phyloP scores from a whole-genome alignment of 192 early-diverging fungal genomes.

The Linnemannia zychae region DNA sequence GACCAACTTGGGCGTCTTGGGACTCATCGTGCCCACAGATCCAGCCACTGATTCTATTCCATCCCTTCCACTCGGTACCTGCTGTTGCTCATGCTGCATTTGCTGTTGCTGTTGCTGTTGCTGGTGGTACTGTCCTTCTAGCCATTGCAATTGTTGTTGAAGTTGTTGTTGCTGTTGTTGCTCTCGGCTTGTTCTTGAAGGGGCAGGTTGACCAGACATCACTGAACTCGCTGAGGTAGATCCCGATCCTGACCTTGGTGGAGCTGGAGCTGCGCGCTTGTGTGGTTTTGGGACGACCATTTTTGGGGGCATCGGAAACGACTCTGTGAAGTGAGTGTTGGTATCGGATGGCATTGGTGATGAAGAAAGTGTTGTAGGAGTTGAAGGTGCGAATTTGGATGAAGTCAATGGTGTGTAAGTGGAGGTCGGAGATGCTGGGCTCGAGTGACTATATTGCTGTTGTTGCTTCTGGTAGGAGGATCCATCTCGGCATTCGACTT shows the following conservation, averaged over 20 bases:
- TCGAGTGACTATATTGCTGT: background rate
- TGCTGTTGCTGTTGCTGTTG: slow-evolving; percentile 24
- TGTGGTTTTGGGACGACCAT: background rate
- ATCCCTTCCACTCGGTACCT: background rate
- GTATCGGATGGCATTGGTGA: background rate
- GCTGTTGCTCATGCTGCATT: slow-evolving; percentile 9
- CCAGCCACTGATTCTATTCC: background rate
- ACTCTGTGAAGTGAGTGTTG: slow-evolving; percentile 4
- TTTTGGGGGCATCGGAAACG: slow-evolving; percentile 26
- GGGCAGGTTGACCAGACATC: background rate
- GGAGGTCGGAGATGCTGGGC: background rate
- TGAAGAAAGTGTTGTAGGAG: background rate
- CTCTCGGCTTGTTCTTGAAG: background rate
- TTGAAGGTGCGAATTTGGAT: background rate
- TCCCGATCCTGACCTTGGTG: background rate
- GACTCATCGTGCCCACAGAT: slow-evolving; percentile 1
- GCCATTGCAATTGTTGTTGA: slow-evolving; percentile 10
- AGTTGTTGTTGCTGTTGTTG: slow-evolving; percentile 18
- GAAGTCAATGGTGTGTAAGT: background rate
- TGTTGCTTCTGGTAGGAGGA: background rate
- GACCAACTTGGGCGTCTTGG: slow-evolving; percentile 23
- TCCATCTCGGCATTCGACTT: slow-evolving; percentile 8
- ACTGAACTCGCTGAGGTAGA: no score
- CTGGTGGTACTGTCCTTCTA: background rate
- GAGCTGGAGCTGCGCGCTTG: background rate